Evolutionary conservation across 1,284 basidiomycete genomes (phyloP).

Genomic region (Ustilago lituana): DNA sequence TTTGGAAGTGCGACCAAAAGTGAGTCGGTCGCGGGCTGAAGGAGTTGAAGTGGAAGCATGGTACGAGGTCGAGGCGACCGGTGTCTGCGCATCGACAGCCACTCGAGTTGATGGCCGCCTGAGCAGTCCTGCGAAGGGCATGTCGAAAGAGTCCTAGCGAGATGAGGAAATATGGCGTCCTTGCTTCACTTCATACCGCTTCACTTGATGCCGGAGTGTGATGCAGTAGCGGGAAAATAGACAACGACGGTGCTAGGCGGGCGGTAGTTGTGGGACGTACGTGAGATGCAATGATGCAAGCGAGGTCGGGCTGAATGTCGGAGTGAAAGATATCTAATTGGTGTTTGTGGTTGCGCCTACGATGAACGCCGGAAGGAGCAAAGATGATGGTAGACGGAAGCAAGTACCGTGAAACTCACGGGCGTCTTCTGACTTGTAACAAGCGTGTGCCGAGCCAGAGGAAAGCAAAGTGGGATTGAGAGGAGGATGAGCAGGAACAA

Average conservation of each 20-base stretch:
- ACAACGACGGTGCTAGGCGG: slow-evolving; percentile 1
- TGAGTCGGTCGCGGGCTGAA: slow-evolving; percentile 9
- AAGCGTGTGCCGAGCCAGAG: no score
- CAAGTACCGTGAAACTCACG: no score
- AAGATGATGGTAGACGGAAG: no score
- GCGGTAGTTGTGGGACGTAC: no score
- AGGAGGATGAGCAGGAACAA: no score
- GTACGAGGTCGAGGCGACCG: slow-evolving; percentile 5
- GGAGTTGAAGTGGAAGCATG: slow-evolving; percentile 5
- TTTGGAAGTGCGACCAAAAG: slow-evolving; percentile 15
- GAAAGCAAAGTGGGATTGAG: no score
- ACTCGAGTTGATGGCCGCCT: slow-evolving; percentile 12
- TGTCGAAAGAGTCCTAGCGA: slow-evolving; percentile 2
- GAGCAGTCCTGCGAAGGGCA: slow-evolving; percentile 30
- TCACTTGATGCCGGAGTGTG: slow-evolving; percentile 11
- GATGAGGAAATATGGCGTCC: not conserved
- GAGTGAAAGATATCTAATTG: slow-evolving; percentile 1
- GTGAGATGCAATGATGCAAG: not conserved
- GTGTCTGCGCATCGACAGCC: not conserved
- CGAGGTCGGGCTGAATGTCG: slow-evolving; percentile 8
- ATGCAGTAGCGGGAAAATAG: not conserved
- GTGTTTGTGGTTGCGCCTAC: no score
- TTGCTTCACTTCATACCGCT: slow-evolving; percentile 21
- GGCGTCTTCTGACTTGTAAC: no score
- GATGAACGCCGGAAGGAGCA: no score